Conservation (phyloP, 805 yeast genomes). For the Kregervanrija fluxuum region DNA sequence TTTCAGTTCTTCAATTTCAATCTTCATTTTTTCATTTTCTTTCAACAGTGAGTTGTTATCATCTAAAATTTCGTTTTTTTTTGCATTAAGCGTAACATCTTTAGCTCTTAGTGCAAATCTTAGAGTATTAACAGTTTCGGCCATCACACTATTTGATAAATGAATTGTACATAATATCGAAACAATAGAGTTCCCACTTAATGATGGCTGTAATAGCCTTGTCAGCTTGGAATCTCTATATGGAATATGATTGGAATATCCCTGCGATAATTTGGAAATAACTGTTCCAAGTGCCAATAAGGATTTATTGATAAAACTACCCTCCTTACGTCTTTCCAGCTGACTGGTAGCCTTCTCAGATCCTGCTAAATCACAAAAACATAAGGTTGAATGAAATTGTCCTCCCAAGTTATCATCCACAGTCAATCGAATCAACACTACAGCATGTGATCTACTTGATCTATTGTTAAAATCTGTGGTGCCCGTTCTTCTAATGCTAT, state of each 20-base stretch:
- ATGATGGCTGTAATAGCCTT: slow-evolving; percentile 82
- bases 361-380: slow-evolving; percentile 93
- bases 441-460: slow-evolving; percentile 89
- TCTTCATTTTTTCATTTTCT: slow-evolving; percentile 55
- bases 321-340: slow-evolving; percentile 83
- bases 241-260: slow-evolving; percentile 57
- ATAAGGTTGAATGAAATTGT: slow-evolving; percentile 51
- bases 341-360: slow-evolving; percentile 82
- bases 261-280: slow-evolving; percentile 60
- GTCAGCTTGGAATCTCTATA: slow-evolving; percentile 92
- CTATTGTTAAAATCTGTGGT: slow-evolving; percentile 86
- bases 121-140: slow-evolving; percentile 81
- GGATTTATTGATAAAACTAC: slow-evolving; percentile 87
- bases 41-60: slow-evolving; percentile 48
- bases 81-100: slow-evolving; percentile 67
- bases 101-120: slow-evolving; percentile 93
- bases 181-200: slow-evolving; percentile 80
- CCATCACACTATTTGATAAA: slow-evolving; percentile 46
- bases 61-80: slow-evolving; percentile 42
- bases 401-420: slow-evolving; percentile 30
- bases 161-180: slow-evolving; percentile 85
- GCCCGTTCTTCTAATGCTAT: slow-evolving; percentile 67
- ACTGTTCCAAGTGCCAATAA: slow-evolving; percentile 86
- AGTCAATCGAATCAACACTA: slow-evolving; percentile 57
- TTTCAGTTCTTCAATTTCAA: slow-evolving; percentile 39